These are phyloP conservation scores for Phylloporus gajari DNA, from an alignment of 1,284 basidiomycete genomes.

Conservation along the genomic window DNA sequence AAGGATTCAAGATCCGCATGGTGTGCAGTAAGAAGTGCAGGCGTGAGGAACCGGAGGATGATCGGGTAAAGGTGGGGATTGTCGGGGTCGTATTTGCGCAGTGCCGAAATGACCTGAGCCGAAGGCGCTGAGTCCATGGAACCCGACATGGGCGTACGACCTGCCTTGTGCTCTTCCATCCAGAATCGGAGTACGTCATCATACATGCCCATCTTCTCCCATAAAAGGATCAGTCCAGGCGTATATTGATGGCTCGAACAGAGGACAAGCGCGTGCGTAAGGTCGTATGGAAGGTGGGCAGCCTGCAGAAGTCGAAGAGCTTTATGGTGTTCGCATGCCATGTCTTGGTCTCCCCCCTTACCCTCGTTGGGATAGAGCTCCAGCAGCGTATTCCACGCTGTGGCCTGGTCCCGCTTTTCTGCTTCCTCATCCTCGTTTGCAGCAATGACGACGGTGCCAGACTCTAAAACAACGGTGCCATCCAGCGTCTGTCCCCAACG, in stretches of 20 bases:
- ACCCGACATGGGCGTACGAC: slow-evolving; percentile 27
- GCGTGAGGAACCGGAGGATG: slow-evolving; percentile 87
- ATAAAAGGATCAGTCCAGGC: slow-evolving; percentile 86
- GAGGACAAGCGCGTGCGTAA: slow-evolving; percentile 91
- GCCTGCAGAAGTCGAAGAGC: slow-evolving; percentile 76
- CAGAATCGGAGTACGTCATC: slow-evolving; percentile 94
- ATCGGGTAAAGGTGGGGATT: slow-evolving; percentile 87
- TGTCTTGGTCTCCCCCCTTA: slow-evolving; percentile 27
- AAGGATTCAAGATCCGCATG: slow-evolving; percentile 75
- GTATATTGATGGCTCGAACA: slow-evolving; percentile 88
- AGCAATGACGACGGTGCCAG: slow-evolving; percentile 6
- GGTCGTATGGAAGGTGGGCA: slow-evolving; percentile 82
- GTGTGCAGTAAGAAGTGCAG: slow-evolving; percentile 76
- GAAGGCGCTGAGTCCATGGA: slow-evolving; percentile 49
- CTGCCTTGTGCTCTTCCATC: slow-evolving; percentile 76
- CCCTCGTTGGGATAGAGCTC: slow-evolving; percentile 82
- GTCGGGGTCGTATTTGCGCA: slow-evolving; percentile 78
- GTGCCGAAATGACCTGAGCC: slow-evolving; percentile 74
- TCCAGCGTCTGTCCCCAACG: slow-evolving; percentile 86
- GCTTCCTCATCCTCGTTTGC: slow-evolving; percentile 58
- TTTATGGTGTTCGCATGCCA: slow-evolving; percentile 53
- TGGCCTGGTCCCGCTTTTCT: slow-evolving; percentile 79
- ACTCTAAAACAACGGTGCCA: slow-evolving; percentile 27
- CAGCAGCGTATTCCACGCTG: slow-evolving; percentile 95
- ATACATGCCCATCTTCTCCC: slow-evolving; percentile 95